Percentiles rank a stretch among this genome's conserved stretches.
These are phyloP conservation scores for Pichia phayaonensis DNA, from an alignment of 805 yeast genomes.

Conservation along the genomic window DNA sequence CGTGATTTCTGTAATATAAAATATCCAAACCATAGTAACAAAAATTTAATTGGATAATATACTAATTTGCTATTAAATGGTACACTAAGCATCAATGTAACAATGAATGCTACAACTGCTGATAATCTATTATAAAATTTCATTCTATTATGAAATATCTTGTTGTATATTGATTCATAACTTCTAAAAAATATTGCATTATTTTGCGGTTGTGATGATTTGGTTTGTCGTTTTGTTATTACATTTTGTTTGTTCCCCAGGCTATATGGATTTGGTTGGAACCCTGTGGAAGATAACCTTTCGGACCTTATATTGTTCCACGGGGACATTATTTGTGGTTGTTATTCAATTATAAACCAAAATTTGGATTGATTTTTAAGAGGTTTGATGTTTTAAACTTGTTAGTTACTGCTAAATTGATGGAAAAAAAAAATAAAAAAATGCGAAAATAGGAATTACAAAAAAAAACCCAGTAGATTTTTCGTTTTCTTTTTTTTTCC, in stretches of 20 bases:
- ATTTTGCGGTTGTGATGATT: background rate
- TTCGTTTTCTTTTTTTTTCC: too few relatives aligned
- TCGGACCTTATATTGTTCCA: background rate
- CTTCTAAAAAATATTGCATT: background rate
- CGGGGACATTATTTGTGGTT: background rate
- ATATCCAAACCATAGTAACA: conserved; percentile 24
- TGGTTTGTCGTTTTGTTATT: background rate
- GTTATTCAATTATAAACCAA: too few relatives aligned
- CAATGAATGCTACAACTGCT: conserved; percentile 14
- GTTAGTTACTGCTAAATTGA: background rate
- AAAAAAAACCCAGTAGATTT: too few relatives aligned
- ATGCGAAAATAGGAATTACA: background rate
- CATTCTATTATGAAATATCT: conserved; percentile 22
- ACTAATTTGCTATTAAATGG: conserved; percentile 17
- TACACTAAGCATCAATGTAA: conserved; percentile 17
- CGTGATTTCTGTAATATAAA: conserved; percentile 23
- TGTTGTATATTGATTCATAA: conserved; percentile 13
- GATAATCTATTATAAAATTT: conserved; percentile 24
- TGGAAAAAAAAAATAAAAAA: too few relatives aligned
- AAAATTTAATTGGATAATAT: conserved; percentile 21
- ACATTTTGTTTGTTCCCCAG: background rate
- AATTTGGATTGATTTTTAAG: too few relatives aligned
- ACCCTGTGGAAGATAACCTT: background rate
- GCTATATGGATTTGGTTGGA: background rate
- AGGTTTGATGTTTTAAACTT: too few relatives aligned